A percentile compares a stretch with the other conserved stretches of the same genome.
Conservation (phyloP, 2,329 filamentous ascomycete genomes). For the Aureobasidium sp. region DNA sequence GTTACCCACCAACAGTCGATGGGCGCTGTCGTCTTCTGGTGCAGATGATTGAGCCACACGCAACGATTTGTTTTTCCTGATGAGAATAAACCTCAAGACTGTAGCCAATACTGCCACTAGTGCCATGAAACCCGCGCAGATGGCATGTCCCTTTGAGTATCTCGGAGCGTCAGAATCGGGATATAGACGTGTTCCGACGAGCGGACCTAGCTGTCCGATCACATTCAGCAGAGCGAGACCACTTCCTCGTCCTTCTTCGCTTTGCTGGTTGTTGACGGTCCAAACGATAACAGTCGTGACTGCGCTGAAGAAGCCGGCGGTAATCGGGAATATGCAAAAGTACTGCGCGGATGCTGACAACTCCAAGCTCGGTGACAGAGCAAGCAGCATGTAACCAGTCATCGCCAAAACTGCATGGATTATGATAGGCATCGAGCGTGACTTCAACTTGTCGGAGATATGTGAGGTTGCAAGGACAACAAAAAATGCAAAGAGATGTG, state of each 20-base stretch:
- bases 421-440: conserved; percentile 61
- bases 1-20: not conserved
- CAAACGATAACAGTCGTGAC: conserved; percentile 81
- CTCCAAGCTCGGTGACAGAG: conserved; percentile 36
- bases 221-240: conserved; percentile 76
- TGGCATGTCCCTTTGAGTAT: conserved; percentile 44
- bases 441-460: conserved; percentile 59
- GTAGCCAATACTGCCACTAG: conserved; percentile 38
- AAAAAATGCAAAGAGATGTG: conserved; percentile 69
- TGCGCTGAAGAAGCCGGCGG: conserved; percentile 73
- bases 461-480: conserved; percentile 65
- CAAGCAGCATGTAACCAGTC: conserved; percentile 40
- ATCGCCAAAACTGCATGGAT: conserved; percentile 62
- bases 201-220: conserved; percentile 71
- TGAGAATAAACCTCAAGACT: conserved; percentile 36
- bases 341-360: conserved; percentile 50
- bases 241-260: conserved; percentile 61
- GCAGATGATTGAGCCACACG: not conserved
- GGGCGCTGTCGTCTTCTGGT: not conserved
- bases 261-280: conserved; percentile 79
- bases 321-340: conserved; percentile 68
- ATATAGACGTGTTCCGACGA: conserved; percentile 50
- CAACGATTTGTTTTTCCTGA: conserved; percentile 27
- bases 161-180: conserved; percentile 44
- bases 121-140: conserved; percentile 46